Conservation (phyloP, 192 early-diverging fungal genomes). For the Backusella mclennaniae region DNA sequence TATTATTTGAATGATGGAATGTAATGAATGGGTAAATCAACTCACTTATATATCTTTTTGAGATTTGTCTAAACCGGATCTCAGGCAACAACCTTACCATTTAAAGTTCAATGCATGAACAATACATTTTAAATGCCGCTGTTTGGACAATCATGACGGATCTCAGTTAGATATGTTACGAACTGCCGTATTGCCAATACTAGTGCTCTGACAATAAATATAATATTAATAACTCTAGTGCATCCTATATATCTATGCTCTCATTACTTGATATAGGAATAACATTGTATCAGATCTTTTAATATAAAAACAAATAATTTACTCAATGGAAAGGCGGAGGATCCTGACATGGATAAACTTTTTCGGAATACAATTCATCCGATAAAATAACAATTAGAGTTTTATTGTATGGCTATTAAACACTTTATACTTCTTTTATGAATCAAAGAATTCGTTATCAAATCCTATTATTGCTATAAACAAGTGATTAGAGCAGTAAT, state of each 20-base stretch:
- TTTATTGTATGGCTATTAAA: background rate
- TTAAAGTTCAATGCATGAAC: background rate
- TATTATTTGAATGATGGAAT: background rate
- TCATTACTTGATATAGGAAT: background rate
- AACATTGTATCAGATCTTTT: background rate
- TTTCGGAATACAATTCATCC: background rate
- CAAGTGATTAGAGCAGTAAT: background rate
- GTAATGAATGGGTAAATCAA: background rate
- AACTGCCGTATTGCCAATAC: background rate
- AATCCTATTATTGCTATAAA: background rate
- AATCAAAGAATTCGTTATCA: background rate
- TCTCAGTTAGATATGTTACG: background rate
- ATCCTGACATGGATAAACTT: background rate
- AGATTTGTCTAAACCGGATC: background rate
- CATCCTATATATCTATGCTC: background rate
- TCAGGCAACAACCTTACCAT: background rate
- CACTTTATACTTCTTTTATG: background rate
- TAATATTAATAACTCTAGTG: background rate
- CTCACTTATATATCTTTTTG: background rate
- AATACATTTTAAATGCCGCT: background rate
- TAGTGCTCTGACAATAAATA: background rate
- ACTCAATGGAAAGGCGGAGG: background rate
- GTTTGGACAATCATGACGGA: background rate
- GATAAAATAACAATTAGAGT: background rate
- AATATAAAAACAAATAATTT: background rate